These are phyloP conservation scores for Metrosideros polymorpha DNA, from an alignment of 441 rosid species.

Conservation along the genomic window DNA sequence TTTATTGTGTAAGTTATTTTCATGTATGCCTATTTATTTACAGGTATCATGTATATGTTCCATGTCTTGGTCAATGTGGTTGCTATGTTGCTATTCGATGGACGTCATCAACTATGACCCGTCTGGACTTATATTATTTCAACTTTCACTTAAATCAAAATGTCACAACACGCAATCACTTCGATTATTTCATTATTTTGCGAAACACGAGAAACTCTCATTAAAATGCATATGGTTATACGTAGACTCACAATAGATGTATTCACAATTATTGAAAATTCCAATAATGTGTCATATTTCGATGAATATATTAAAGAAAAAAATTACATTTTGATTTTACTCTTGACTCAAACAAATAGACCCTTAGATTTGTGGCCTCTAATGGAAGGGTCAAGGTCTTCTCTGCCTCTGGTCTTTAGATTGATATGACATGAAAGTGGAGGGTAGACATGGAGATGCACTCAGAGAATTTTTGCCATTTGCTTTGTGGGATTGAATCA, in stretches of 20 bases:
- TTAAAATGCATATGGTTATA: background rate
- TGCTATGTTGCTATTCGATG: background rate
- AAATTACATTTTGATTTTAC: background rate
- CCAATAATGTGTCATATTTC: background rate
- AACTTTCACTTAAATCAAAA: background rate
- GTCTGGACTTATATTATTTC: background rate
- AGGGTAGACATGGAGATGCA: background rate
- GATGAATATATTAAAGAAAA: background rate
- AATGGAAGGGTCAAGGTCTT: background rate
- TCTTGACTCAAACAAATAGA: background rate
- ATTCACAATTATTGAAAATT: background rate
- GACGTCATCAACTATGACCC: background rate
- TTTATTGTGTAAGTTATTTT: background rate
- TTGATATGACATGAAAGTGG: background rate
- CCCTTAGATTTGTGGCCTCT: constrained; percentile 2
- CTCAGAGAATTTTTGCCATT: background rate
- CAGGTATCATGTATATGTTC: background rate
- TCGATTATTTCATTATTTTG: background rate
- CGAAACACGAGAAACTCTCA: background rate
- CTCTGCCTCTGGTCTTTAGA: background rate
- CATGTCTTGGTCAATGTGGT: background rate
- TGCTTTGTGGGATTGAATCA: background rate
- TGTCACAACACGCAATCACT: background rate
- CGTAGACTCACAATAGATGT: background rate
- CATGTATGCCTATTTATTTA: background rate